Evolutionary conservation across 306 rosid genomes (phyloP).

Genomic region (Lathyrus oleraceus): DNA sequence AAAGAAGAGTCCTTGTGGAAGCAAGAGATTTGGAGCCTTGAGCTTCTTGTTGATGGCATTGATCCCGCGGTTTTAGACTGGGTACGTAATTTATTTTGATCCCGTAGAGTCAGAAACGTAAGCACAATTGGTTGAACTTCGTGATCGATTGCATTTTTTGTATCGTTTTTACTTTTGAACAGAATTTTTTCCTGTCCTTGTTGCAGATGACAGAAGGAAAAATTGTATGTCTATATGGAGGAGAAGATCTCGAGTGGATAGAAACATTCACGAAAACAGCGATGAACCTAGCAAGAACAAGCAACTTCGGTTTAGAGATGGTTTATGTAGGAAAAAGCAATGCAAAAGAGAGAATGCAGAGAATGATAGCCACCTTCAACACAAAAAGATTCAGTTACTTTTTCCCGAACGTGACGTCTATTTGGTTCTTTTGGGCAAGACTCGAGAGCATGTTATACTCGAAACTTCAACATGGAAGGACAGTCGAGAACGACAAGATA

Average conservation of each 20-base stretch:
- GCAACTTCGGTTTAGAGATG: constrained; percentile 51
- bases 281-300: constrained; percentile 44
- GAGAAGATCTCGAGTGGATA: constrained; percentile 79
- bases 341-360: constrained; percentile 52
- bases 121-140: no score
- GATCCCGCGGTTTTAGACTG: constrained; percentile 50
- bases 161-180: no score
- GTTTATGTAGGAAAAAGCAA: constrained; percentile 77
- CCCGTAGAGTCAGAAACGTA: no score
- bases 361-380: constrained; percentile 39
- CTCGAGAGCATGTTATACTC: constrained; percentile 88
- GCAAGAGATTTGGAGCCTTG: constrained; percentile 68
- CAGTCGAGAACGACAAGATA: constrained; percentile 55
- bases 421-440: constrained; percentile 89
- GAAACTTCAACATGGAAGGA: constrained; percentile 48
- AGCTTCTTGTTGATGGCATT: constrained; percentile 64
- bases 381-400: constrained; percentile 48
- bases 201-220: constrained; percentile 54
- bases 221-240: constrained; percentile 71
- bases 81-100: constrained; percentile 53
- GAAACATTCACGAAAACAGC: constrained; percentile 55
- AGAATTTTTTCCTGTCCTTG: not conserved
- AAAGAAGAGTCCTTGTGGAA: constrained; percentile 71
- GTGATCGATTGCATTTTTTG: no score
- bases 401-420: constrained; percentile 52